Evolutionary conservation across 2,329 filamentous ascomycete genomes (phyloP), one percentile per base, ranked within the genome.

Genomic region (Acrodontium crateriforme): DNA sequence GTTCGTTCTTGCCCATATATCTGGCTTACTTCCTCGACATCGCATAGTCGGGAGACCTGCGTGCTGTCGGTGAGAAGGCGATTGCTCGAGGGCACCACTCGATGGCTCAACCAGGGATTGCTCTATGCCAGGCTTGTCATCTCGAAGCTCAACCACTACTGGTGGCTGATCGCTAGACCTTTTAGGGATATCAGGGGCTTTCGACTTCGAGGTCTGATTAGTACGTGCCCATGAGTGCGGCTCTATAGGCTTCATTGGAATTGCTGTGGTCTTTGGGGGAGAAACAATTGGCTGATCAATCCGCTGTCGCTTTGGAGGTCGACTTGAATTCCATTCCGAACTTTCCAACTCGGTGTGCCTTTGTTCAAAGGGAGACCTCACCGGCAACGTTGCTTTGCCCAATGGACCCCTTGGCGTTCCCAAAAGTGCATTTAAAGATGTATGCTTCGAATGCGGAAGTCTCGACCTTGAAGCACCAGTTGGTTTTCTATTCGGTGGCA

Each of bases 311-410:
- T 63, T 63, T 4, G 50, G 35, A 2, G 51, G 41, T 27, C 54
- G 43, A 16, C 50, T 54, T 9, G 44, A 42, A 5, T 45, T 44
- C 39, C 46, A 48, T 3, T 36, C 38, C 21, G 44, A 37, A 32
- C 44, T 48, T 32, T 60, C 45, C 3, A 37, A 18, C 25, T 46
- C 44, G 18, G 24, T 42, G 25, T 45, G 63, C 19, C 65, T 57
- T 30, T 69, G 56, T 38, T 83, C 77, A 36, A 71, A 82, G 0
- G 78, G 78, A 1, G 78, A 80, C 28, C 65, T 64, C 6, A 47
- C 53, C 0, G 71, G 65, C 3, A 75, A 45, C 3, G 60, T 39
- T 3, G 75, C 67, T 42, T 74, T 74, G 0, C 73, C 73, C 42
- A 73, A 63, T 6, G 71, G 67, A 0, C 74, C 69, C 30, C 66